Conservation (phyloP, 2,329 filamentous ascomycete species). For the Aspergillus proliferans region DNA sequence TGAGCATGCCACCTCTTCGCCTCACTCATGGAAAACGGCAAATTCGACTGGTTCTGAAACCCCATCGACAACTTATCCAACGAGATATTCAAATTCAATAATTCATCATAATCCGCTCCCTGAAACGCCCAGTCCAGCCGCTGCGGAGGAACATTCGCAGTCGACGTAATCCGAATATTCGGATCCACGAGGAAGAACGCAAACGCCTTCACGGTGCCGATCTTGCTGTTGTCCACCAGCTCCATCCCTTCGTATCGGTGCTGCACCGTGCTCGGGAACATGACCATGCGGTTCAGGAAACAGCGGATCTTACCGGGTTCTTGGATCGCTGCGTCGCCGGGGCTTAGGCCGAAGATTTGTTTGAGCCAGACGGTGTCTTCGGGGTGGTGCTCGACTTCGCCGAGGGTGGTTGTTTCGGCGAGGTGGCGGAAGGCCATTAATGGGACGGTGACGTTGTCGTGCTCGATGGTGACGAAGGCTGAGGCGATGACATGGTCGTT, state of each 20-base stretch:
- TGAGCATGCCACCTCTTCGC: conserved; percentile 30
- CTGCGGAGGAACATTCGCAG: conserved; percentile 49
- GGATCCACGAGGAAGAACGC: conserved; percentile 58
- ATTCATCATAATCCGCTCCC: conserved; percentile 22
- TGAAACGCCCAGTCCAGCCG: conserved; percentile 39
- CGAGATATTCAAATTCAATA: conserved; percentile 4
- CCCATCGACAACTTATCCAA: conserved; percentile 16
- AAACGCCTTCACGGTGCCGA: conserved; percentile 50
- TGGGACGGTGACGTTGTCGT: conserved; percentile 53
- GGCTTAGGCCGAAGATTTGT: conserved; percentile 23
- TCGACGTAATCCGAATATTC: conserved; percentile 47
- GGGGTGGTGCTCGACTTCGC: conserved; percentile 24
- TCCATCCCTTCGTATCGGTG: conserved; percentile 47
- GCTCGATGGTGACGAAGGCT: conserved; percentile 57
- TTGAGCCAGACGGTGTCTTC: conserved; percentile 25
- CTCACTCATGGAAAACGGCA: conserved; percentile 32
- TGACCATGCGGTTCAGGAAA: conserved; percentile 15
- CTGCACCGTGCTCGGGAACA: conserved; percentile 39
- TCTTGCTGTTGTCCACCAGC: conserved; percentile 45
- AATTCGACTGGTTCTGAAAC: conserved; percentile 16
- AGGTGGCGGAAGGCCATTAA: conserved; percentile 47
- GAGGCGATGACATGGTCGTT: conserved; percentile 62
- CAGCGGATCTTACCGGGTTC: conserved; percentile 15
- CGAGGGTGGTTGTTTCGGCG: conserved; percentile 24
- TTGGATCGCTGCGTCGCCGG: conserved; percentile 21